Conservation (phyloP, 345 rosid genomes). For the Trapa incisa region DNA sequence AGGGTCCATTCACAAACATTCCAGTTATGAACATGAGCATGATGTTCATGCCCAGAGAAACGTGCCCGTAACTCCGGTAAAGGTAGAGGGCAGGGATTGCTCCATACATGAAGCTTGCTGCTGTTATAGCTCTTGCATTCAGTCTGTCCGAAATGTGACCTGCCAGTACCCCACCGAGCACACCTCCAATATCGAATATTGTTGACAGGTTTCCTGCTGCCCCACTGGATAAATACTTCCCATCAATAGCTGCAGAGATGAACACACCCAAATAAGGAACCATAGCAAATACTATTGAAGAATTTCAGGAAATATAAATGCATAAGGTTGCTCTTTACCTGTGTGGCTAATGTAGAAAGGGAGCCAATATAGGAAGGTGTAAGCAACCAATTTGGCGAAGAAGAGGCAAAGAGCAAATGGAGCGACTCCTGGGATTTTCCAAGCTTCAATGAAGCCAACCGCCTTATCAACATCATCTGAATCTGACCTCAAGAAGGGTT, state of each 20-base stretch:
- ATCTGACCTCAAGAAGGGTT: slow-evolving; percentile 43
- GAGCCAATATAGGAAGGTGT: slow-evolving; percentile 96
- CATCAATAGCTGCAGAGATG: slow-evolving; percentile 57
- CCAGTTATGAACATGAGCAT: slow-evolving; percentile 74
- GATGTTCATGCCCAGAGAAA: slow-evolving; percentile 51
- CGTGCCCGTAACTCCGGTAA: slow-evolving; percentile 67
- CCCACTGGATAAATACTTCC: slow-evolving; percentile 58
- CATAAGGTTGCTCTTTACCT: slow-evolving; percentile 21
- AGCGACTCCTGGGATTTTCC: slow-evolving; percentile 95
- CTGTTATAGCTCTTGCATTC: slow-evolving; percentile 81
- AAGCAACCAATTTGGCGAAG: slow-evolving; percentile 87
- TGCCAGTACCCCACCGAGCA: slow-evolving; percentile 84
- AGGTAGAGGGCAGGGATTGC: slow-evolving; percentile 82
- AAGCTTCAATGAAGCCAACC: slow-evolving; percentile 84
- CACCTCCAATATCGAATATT: slow-evolving; percentile 87
- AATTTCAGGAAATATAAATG: too few species aligned
- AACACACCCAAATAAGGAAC: neutral
- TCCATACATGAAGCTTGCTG: slow-evolving; percentile 85
- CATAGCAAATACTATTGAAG: too few species aligned
- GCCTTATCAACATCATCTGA: slow-evolving; percentile 32
- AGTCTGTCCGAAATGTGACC: slow-evolving; percentile 80
- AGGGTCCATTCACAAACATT: slow-evolving; percentile 87
- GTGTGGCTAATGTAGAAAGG: slow-evolving; percentile 93
- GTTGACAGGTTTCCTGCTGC: slow-evolving; percentile 85
- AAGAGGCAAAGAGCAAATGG: slow-evolving; percentile 90